Percentiles rank a stretch among this genome's conserved stretches.
Evolutionary conservation across 2,329 filamentous ascomycete genomes (phyloP).

Genomic region (Coniochaeta sp.): DNA sequence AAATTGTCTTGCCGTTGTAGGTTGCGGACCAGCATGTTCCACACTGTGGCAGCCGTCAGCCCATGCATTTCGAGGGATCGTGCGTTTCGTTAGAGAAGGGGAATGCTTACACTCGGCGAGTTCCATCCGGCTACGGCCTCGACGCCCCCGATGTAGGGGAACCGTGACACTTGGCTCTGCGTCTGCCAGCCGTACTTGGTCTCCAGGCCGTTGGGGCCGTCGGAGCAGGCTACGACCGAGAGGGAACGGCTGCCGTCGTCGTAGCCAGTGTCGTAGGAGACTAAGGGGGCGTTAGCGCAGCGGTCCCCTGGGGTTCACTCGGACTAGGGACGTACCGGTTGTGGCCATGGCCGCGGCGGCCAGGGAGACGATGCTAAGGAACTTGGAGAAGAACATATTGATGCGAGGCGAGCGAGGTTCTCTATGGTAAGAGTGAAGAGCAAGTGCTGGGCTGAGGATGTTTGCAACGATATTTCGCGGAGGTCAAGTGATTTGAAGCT

Average conservation of each 20-base stretch:
- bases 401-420: slow-evolving; percentile 5
- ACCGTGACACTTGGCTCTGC: slow-evolving; percentile 41
- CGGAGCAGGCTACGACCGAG: slow-evolving; percentile 54
- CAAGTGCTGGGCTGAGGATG: too few relatives aligned
- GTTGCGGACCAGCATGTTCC: slow-evolving; percentile 51
- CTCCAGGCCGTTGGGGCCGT: slow-evolving; percentile 59
- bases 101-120: slow-evolving; percentile 28
- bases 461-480: too few relatives aligned
- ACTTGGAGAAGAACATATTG: slow-evolving; percentile 17
- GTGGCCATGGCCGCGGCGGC: slow-evolving; percentile 16
- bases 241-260: slow-evolving; percentile 52
- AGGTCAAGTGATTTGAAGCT: neutral
- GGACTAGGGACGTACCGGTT: slow-evolving; percentile 10
- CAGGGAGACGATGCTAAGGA: slow-evolving; percentile 16
- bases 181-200: slow-evolving; percentile 52
- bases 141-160: slow-evolving; percentile 48
- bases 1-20: slow-evolving; percentile 42
- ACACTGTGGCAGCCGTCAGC: slow-evolving; percentile 30
- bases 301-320: neutral
- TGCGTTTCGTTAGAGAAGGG: neutral
- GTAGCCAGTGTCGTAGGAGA: slow-evolving; percentile 68
- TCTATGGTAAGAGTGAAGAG: neutral
- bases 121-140: slow-evolving; percentile 47
- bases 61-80: neutral
- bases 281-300: slow-evolving; percentile 21